Base-by-base conservation (phyloP, 768 basidiomycete genomes). In the Leccinum subgranulosum region DNA sequence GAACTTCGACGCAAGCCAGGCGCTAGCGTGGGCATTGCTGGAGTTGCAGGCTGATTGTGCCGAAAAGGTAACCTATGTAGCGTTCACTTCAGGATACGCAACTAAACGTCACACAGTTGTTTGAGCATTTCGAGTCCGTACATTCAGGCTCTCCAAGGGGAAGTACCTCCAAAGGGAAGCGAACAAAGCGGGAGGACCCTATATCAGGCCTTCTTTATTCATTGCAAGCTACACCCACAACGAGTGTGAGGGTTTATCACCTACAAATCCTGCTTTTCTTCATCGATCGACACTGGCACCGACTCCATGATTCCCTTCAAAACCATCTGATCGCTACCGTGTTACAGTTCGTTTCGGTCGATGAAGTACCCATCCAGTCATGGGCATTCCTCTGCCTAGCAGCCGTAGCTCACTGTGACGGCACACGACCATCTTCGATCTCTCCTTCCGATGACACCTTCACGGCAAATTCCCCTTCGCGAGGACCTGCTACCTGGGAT, bases 321-420 rank as follows among this genome's bases (percentile, higher is more conserved):
- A 73, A 76, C 47, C 78, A 82, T 2, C 75, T 94, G 33, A 73
- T 87, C 50, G 64, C 76, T 21, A 72, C 77, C 2, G 79, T 94
- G 28, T 65, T 85, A 11, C 79, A 83, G 49, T 79, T 87, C 36
- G 75, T 95, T 31, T 78, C 84, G 4, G 74, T 80, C 27, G 85
- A 90, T 41, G 88, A 94, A 50, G 66, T 77, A 21, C 66, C 69
- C 3, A 74, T 90, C 2, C 94, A 96, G 65, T 86, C 86, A 3
- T 98, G 94, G 95, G 79, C 86, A 1, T 90, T 96, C 65, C 64
- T 96, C 29, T 90, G 85, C 66, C 76, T 94, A 45, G 87, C 90
- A 14, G 84, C 89, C 8, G 79, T 96, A 36, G 86, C 87, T 3
- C 70, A 79, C 62, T 76, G 81, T 6, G 81, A 84, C 61, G 65